Evolutionary conservation across 768 basidiomycete genomes (phyloP).

Genomic region (Xerocomus potaroensis): DNA sequence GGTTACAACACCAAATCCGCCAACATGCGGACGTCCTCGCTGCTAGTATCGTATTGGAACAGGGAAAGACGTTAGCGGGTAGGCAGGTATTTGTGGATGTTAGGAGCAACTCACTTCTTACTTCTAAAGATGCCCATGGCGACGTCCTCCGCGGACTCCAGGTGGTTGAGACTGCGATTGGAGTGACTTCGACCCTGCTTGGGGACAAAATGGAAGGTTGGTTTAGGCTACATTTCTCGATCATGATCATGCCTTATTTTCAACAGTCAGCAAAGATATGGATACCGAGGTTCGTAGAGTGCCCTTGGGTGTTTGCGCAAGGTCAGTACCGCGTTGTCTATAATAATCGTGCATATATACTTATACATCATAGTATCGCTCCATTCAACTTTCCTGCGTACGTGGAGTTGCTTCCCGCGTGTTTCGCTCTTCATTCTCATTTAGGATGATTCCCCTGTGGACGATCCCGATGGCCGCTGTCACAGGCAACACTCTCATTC

Average conservation of each 20-base stretch:
- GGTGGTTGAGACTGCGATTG: constrained; percentile 77
- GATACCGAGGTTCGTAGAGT: constrained; percentile 84
- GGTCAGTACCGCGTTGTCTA: constrained; percentile 29
- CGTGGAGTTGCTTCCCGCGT: constrained; percentile 21
- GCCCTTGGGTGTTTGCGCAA: constrained; percentile 85
- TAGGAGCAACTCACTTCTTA: background rate
- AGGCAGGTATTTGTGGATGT: constrained; percentile 8
- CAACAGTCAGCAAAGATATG: constrained; percentile 88
- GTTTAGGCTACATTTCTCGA: constrained; percentile 35
- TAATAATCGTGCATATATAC: background rate
- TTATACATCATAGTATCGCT: constrained; percentile 46
- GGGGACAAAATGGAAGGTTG: constrained; percentile 94
- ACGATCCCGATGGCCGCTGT: constrained; percentile 85
- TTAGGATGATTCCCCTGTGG: constrained; percentile 95
- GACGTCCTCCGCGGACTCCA: constrained; percentile 92
- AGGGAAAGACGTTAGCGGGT: constrained; percentile 92
- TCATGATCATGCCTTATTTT: constrained; percentile 13
- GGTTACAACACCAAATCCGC: constrained; percentile 83
- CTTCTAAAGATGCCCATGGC: constrained; percentile 77
- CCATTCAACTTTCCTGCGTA: constrained; percentile 93
- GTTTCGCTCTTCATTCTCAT: background rate
- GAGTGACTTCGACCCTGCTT: constrained; percentile 78
- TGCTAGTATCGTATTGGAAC: constrained; percentile 86
- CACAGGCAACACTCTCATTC: constrained; percentile 89
- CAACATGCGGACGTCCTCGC: constrained; percentile 85